Conservation (phyloP, 306 rosid genomes). For the Cyclanthera cordifolia region DNA sequence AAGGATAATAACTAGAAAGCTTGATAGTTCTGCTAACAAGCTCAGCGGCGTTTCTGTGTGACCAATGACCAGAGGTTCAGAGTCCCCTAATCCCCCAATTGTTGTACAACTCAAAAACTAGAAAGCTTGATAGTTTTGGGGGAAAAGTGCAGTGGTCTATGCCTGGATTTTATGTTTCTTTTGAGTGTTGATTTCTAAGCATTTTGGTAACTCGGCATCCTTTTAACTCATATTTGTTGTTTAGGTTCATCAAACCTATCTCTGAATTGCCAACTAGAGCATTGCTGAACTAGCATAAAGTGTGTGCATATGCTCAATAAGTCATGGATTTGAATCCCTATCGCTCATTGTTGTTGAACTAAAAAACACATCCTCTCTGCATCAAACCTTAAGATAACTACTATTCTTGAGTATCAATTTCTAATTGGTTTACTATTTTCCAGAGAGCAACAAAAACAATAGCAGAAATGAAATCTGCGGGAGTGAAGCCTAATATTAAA, state of each 20-base stretch:
- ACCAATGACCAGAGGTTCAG: too few species aligned
- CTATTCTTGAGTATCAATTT: background rate
- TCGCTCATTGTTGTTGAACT: too few species aligned
- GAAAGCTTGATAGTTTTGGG: background rate
- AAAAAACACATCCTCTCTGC: background rate
- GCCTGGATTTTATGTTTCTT: background rate
- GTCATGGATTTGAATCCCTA: too few species aligned
- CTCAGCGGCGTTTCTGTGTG: too few species aligned
- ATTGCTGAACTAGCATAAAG: too few species aligned
- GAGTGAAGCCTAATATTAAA: constrained; percentile 78
- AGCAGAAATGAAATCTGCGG: constrained; percentile 58
- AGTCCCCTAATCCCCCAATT: too few species aligned
- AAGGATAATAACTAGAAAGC: background rate
- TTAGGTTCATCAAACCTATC: background rate
- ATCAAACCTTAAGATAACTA: background rate
- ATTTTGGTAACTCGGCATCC: too few species aligned
- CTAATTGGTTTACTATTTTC: constrained; percentile 6
- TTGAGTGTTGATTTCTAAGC: background rate
- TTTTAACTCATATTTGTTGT: background rate
- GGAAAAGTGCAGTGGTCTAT: background rate
- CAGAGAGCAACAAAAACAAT: constrained; percentile 68
- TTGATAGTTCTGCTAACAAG: background rate
- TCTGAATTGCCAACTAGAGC: too few species aligned
- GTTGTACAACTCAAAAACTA: too few species aligned
- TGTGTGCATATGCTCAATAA: too few species aligned